A percentile compares a stretch with the other conserved stretches of the same genome.
phyloP scores from a whole-genome alignment of 1,284 basidiomycete species.

The Coniophora puteana region DNA sequence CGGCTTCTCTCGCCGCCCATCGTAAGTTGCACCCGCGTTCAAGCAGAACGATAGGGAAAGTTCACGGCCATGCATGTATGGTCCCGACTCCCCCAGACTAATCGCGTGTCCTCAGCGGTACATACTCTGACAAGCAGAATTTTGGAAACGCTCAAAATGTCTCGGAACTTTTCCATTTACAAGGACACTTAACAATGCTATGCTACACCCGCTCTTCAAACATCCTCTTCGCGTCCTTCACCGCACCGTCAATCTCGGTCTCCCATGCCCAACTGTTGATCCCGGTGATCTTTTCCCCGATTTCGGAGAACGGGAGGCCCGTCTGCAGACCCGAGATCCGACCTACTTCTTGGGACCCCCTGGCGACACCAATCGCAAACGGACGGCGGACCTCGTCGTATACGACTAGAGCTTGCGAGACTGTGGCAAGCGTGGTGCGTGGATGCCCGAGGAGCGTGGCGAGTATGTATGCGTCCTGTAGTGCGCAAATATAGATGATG shows the following conservation, averaged over 20 bases:
- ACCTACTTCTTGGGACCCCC: conserved; percentile 11
- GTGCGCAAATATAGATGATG: neutral
- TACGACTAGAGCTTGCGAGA: conserved; percentile 32
- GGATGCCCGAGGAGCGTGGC: conserved; percentile 38
- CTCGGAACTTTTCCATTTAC: no score
- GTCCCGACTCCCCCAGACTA: no score
- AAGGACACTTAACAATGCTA: no score
- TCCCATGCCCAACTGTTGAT: conserved; percentile 29
- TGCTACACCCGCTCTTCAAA: no score
- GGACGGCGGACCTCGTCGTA: conserved; percentile 43
- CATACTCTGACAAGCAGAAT: no score
- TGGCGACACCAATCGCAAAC: conserved; percentile 29
- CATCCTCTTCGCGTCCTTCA: conserved; percentile 18
- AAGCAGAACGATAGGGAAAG: no score
- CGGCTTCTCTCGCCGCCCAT: no score
- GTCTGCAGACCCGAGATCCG: conserved; percentile 16
- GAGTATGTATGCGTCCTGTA: conserved; percentile 35
- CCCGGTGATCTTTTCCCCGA: conserved; percentile 16
- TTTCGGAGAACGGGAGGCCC: conserved; percentile 10
- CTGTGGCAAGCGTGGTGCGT: conserved; percentile 29
- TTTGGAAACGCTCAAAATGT: no score
- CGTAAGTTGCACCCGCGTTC: no score
- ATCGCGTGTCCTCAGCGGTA: no score
- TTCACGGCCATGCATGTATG: no score
- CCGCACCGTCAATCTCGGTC: conserved; percentile 18